Evolutionary conservation across 805 yeast genomes (phyloP), one percentile per base, ranked within the genome.

Genomic region (Candida schatavii): DNA sequence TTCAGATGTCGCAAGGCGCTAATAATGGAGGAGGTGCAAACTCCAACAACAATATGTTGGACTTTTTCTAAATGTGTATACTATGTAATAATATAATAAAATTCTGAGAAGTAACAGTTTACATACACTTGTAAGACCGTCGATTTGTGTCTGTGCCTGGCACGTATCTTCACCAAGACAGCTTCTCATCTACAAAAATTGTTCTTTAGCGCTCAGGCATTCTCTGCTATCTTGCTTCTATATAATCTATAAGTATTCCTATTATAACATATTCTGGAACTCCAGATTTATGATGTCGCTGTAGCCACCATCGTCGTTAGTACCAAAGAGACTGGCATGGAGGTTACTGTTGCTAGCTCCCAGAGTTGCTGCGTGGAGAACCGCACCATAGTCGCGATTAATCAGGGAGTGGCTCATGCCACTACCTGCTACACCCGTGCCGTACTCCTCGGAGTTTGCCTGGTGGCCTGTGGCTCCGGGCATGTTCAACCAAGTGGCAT

Each of bases 401-500:
- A 23, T 7, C 27, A 7, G 27, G 27, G 10, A 7, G 27, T 23
- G 11, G 27, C 10, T 23, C 10, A 7, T 23, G 27, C 10, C 27
- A 23, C 27, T 11, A 11, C 27, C 27, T 7, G 27, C 27, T 7
- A 7, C 27, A 23, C 27, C 27, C 10, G 27, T 7, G 27, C 27
- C 27, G 11, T 7, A 23, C 27, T 23, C 27, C 9, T 4, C 20
- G 19, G 19, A 15, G 11, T 13, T 9, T 4, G 20, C 9, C 18
- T 31, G 35, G 30, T 39, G 39, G 17, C 22, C 33, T 11, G 37
- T 28, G 18, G 59, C 36, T 1, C 57, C 52, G 2, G 53, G 53
- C 4, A 59, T 60, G 47, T 66, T 68, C 42, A 85, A 60, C 95
- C 95, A 85, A 49, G 77, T 81, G 0, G 90, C 90, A 52, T 84